Evolutionary conservation across 768 basidiomycete genomes (phyloP), one percentile per base, ranked within the genome.

Genomic region (Boletellus ananiceps): DNA sequence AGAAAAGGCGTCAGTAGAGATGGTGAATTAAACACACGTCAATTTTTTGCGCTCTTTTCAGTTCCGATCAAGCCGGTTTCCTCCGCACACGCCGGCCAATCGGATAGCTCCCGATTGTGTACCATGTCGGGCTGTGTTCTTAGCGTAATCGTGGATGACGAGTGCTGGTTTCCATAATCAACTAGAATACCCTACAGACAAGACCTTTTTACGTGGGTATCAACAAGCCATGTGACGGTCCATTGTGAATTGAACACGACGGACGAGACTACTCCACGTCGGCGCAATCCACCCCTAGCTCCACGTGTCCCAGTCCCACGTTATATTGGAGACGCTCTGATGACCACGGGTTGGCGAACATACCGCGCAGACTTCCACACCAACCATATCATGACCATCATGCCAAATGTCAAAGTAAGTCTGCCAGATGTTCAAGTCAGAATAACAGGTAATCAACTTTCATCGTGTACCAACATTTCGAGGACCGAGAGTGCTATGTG

Each of bases 351-450:
- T 31, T 67, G 65, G 49, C 52, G 64, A 29, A 65, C 54, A 49
- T 69, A 69, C 51, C 73, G 71, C 40, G 73, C 71, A 19, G 80
- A 78, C 46, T 72, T 73, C 77, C 76, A 80, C 42, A 74, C 75
- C 19, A 81, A 57, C 77, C 79, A 82, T 44, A 71, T 58, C 45
- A 81, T 63, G 2, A 64, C 62, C n/a, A 69, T 39, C 71, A 83
- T 71, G 8, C 77, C 75, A 41, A 62, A 69, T 12, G 80, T 77
- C 48, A 82, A 57, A 11, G 67, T 68, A 44, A 77, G 53, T 51
- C 80, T 81, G 45, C 14, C 50, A 39, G 46, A 49, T 36, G 36
- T 8, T 23, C 35, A 44, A 11, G 44, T 45, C 51, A 62, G 44
- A 50, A 54, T 29, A 42, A 39, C 29, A 53, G 25, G 3, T 31